These are phyloP conservation scores for Trypethelium eluteriae DNA, from an alignment of 495 filamentous ascomycete genomes.

Conservation along the genomic window DNA sequence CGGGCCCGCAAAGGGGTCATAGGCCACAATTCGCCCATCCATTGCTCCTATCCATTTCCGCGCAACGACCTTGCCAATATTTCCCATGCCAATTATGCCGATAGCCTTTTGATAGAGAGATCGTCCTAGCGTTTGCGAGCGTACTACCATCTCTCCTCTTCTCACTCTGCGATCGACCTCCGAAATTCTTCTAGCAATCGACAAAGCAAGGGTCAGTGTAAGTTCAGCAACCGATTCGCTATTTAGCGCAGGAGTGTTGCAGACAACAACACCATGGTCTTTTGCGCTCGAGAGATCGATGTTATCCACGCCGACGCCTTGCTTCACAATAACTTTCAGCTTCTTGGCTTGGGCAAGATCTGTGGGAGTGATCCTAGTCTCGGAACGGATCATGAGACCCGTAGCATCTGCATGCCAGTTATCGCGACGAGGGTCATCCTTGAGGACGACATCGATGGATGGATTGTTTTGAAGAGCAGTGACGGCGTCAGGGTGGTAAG, in stretches of 20 bases:
- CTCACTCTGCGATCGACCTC: slow-evolving; percentile 33
- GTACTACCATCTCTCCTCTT: slow-evolving; percentile 27
- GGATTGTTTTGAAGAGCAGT: background rate
- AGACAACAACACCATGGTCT: slow-evolving; percentile 15
- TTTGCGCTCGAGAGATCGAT: slow-evolving; percentile 19
- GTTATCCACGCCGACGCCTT: slow-evolving; percentile 30
- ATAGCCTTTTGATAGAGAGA: slow-evolving; percentile 33
- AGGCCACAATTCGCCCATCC: slow-evolving; percentile 33
- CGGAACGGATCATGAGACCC: slow-evolving; percentile 16
- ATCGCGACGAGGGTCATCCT: slow-evolving; percentile 8
- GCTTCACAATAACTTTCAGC: slow-evolving; percentile 36
- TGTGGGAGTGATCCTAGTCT: slow-evolving; percentile 10
- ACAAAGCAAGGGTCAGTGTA: slow-evolving; percentile 31
- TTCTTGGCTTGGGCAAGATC: slow-evolving; percentile 15
- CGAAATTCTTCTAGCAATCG: slow-evolving; percentile 31
- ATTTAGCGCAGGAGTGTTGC: slow-evolving; percentile 27
- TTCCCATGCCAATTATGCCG: slow-evolving; percentile 40
- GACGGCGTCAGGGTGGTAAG: slow-evolving; percentile 15
- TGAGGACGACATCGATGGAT: slow-evolving; percentile 2
- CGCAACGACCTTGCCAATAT: slow-evolving; percentile 35
- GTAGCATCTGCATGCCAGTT: slow-evolving; percentile 12
- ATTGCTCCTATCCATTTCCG: slow-evolving; percentile 36
- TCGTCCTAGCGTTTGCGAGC: slow-evolving; percentile 33
- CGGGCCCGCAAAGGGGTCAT: slow-evolving; percentile 31
- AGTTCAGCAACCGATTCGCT: slow-evolving; percentile 36